Percentiles rank a stretch among this genome's conserved stretches.
Conservation (phyloP, 164 flowering plant genomes). For the Saururus chinensis region DNA sequence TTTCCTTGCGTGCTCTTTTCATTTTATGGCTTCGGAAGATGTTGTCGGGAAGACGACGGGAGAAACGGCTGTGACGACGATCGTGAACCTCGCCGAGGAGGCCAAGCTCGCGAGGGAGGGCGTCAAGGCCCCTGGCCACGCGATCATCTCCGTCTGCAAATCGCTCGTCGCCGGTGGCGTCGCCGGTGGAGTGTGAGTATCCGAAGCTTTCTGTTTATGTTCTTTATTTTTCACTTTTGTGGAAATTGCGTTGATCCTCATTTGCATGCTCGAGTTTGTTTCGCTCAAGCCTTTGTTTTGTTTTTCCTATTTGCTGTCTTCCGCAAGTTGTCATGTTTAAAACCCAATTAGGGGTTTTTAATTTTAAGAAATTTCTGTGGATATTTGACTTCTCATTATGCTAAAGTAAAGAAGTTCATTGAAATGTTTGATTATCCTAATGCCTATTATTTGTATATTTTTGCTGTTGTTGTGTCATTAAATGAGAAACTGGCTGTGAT, state of each 20-base stretch:
- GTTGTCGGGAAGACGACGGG: conserved; percentile 45
- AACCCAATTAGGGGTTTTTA: background rate
- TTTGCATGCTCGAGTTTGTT: background rate
- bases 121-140: conserved; percentile 59
- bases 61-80: conserved; percentile 73
- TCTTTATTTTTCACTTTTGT: background rate
- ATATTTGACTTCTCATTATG: too few relatives aligned
- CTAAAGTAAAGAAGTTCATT: too few relatives aligned
- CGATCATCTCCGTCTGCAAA: conserved; percentile 57
- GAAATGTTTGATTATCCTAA: background rate
- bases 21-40: conserved; percentile 56
- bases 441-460: too few relatives aligned
- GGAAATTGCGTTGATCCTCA: background rate
- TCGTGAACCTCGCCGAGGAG: conserved; percentile 90
- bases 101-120: conserved; percentile 81
- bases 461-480: background rate
- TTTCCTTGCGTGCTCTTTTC: conserved; percentile 1
- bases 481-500: background rate
- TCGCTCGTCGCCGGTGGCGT: conserved; percentile 94
- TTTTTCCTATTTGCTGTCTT: too few relatives aligned
- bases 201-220: background rate
- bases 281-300: background rate
- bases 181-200: conserved; percentile 90
- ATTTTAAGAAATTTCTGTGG: too few relatives aligned
- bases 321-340: too few relatives aligned